Percentiles rank a stretch among this genome's conserved stretches.
These are phyloP conservation scores for Candida montana DNA, from an alignment of 805 yeast species.

Conservation along the genomic window DNA sequence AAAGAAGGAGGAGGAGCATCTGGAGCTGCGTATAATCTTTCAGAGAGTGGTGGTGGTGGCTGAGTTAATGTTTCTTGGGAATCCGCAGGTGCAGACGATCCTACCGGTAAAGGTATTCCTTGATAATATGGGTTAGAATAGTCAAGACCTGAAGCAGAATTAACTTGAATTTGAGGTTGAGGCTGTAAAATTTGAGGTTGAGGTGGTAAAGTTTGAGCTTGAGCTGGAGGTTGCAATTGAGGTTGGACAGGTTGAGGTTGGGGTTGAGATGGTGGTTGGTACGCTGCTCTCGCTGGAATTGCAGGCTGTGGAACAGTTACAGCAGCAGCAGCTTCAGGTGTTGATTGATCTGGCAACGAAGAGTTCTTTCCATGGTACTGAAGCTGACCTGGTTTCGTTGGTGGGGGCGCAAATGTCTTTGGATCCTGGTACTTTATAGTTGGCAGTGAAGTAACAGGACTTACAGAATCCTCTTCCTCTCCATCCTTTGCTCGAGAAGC, in stretches of 20 bases:
- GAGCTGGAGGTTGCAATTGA: constrained; percentile 2
- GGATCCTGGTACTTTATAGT: constrained; percentile 17
- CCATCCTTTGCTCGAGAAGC: too few species aligned
- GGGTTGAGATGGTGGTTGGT: background rate
- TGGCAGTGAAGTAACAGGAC: background rate
- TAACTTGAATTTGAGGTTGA: background rate
- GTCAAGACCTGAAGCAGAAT: constrained; percentile 9
- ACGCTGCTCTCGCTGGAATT: constrained; percentile 9
- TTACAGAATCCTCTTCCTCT: background rate
- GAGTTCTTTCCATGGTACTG: constrained; percentile 26
- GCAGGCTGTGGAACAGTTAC: constrained; percentile 3
- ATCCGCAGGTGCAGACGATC: background rate
- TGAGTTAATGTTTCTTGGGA: too few species aligned
- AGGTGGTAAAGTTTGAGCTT: constrained; percentile 1
- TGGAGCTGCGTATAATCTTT: constrained; percentile 4
- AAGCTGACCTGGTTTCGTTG: constrained; percentile 32
- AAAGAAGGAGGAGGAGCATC: constrained; percentile 11
- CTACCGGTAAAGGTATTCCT: background rate
- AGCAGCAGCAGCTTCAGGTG: background rate
- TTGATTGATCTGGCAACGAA: too few species aligned
- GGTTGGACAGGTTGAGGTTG: constrained; percentile 5
- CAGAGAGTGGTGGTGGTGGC: background rate
- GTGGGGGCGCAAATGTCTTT: constrained; percentile 32
- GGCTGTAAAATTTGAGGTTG: background rate
- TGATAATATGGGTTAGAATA: constrained; percentile 17